Base-by-base conservation (phyloP, 495 filamentous ascomycete species). In the Talaromyces thailandensis region DNA sequence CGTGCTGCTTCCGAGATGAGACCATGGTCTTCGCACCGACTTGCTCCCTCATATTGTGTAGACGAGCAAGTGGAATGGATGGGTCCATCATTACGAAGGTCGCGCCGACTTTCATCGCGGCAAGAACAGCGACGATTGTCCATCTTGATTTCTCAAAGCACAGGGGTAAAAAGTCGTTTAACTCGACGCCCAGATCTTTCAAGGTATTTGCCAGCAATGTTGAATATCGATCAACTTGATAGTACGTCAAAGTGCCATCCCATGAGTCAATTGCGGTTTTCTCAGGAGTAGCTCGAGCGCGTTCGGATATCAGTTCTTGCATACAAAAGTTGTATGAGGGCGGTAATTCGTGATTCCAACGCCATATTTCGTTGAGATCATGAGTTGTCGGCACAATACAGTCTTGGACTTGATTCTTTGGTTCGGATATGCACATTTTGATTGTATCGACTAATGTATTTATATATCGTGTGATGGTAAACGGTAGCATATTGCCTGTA, bases 101-200 rank as follows among this genome's bases (percentile, higher is more conserved):
- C 8, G 64, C 72, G 2, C 78, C 78, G 1, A 70, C 66, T 61
- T 79, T 80, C 72, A 80, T 75, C 1, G 73, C 73, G 1, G 68
- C 78, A 6, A 81, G 69, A 1, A 79, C 69, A 5, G 76, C 76
- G 26, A 81, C 66, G 3, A 75, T 73, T 3, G 73, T 76, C 78
- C 78, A 81, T 40, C 64, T 68, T 11, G 77, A 81, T 43, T 81
- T 81, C 29, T 83, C 79, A 37, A 79, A 80, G 60, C 76, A 80
- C 6, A 78, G 60, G 12, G 77, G 75, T 9, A 79, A 6, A 12
- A 79, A 64, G 14, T 73, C 72, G n/a, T 73, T 61, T 4, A 71
- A 60, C 21, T 65, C n/a, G 1, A 76, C 70, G 7, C 73, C 73
- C 51, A 70, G 56, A 2, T 68, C 58, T 23, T 63, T 61, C 7